Base-by-base conservation (phyloP, 345 rosid species). In the Gossypium stocksii region DNA sequence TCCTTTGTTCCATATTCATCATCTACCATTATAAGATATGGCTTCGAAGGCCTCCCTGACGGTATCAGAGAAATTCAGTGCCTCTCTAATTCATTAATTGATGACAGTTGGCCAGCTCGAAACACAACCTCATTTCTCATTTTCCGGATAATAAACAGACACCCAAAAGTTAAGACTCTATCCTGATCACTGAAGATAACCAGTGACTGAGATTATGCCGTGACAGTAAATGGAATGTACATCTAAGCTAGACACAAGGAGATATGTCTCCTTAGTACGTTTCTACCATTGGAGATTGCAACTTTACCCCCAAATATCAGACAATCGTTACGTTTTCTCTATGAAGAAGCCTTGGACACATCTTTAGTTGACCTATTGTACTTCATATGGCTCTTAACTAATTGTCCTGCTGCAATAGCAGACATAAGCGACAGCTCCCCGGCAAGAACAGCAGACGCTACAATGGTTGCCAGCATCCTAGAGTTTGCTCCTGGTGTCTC, bases 341-440 rank as follows among this genome's bases (percentile, higher is more conserved):
- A 57, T 1, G 82, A 44, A 48, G 76, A 43, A 61, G 71, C 77
- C 59, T 83, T 81, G 44, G 86, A 8, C 22, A 87, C 75, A 81
- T 87, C 91, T 60, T 66, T 86, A 83, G 67, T 87, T 12, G 94
- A 87, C 57, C 94, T 79, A 75, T 89, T 88, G 80, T 88, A 89
- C 77, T 86, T 89, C 94, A 89, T 85, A 83, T 89, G 94, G 60
- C 94, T 89, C 15, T 46, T 82, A 22, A 88, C 91, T 17, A 89
- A 87, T 75, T 89, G 94, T 34, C 94, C 94, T 1, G 90, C 91
- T 43, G 94, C 87, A 11, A 89, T 66, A 17, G 94, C 94, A 20
- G 91, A 83, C 94, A 89, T 86, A 58, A 89, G 88, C 19, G 94
- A 89, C 13, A 89, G 83, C 77, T 89, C 91, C 11, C 85, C 94